Conservation (phyloP, 768 basidiomycete species). For the Tephrocybe sp. region DNA sequence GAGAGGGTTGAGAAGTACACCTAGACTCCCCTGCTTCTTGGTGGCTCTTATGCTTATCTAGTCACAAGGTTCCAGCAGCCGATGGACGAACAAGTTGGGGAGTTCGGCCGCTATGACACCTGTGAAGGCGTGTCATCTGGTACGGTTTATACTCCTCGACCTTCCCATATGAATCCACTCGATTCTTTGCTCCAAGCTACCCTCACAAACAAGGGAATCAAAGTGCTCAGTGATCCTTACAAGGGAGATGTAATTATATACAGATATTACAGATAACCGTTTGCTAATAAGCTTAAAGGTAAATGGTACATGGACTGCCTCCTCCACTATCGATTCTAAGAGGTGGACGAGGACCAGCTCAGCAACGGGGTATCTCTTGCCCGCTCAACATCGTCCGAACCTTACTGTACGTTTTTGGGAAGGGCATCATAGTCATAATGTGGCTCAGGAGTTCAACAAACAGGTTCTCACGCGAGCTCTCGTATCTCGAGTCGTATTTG, state of each 20-base stretch:
- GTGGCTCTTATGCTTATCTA: neutral
- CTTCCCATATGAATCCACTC: slow-evolving; percentile 25
- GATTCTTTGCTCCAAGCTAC: slow-evolving; percentile 26
- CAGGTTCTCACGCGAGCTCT: slow-evolving; percentile 19
- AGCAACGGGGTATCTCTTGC: slow-evolving; percentile 24
- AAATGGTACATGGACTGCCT: slow-evolving; percentile 16
- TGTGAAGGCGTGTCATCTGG: neutral
- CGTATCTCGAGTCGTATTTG: slow-evolving; percentile 27
- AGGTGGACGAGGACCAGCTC: slow-evolving; percentile 28
- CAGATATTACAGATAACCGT: neutral
- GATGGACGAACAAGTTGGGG: too few species aligned
- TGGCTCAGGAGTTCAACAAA: neutral
- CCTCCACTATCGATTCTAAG: slow-evolving; percentile 22
- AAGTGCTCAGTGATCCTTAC: slow-evolving; percentile 27
- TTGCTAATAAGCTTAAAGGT: slow-evolving; percentile 16
- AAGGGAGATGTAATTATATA: slow-evolving; percentile 24
- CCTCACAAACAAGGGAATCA: slow-evolving; percentile 24
- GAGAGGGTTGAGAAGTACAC: slow-evolving; percentile 37
- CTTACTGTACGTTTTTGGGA: slow-evolving; percentile 11
- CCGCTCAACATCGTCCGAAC: slow-evolving; percentile 10
- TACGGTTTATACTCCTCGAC: slow-evolving; percentile 26
- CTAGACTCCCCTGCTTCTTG: neutral
- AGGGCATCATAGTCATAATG: slow-evolving; percentile 19
- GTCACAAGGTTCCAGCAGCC: neutral
- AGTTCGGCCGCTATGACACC: too few species aligned